phyloP scores from a whole-genome alignment of 176 grass and related monocot species.

The Chrysopogon serrulatus region DNA sequence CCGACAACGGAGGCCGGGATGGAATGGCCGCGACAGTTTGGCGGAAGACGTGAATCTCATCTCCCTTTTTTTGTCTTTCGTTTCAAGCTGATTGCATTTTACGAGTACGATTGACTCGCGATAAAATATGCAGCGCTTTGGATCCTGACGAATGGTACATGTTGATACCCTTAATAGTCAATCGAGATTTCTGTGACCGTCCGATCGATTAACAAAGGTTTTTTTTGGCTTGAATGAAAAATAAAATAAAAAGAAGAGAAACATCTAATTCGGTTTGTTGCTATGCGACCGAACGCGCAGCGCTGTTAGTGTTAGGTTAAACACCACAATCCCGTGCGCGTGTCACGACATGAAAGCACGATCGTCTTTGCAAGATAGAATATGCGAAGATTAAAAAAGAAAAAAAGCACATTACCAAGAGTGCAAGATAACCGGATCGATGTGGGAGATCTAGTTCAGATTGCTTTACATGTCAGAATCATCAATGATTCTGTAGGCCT shows the following conservation, averaged over 20 bases:
- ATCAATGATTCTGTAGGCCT: neutral
- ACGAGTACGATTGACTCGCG: slow-evolving; percentile 10
- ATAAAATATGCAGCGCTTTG: neutral
- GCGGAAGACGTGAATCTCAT: slow-evolving; percentile 14
- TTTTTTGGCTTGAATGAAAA: no score
- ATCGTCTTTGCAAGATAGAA: neutral
- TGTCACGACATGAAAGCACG: neutral
- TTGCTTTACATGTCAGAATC: neutral
- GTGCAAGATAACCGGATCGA: neutral
- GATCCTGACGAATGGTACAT: slow-evolving; percentile 8
- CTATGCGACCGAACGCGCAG: slow-evolving; percentile 7
- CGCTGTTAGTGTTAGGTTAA: slow-evolving; percentile 22
- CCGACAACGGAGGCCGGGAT: neutral
- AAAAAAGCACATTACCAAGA: neutral
- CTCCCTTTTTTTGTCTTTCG: neutral
- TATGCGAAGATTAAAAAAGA: neutral
- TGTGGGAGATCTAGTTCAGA: neutral
- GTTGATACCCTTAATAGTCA: neutral
- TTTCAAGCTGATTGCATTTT: slow-evolving; percentile 11
- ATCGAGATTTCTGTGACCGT: neutral
- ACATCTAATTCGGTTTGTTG: neutral
- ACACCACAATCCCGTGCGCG: slow-evolving; percentile 4
- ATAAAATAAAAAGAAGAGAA: neutral
- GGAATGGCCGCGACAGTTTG: neutral
- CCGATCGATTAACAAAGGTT: neutral